Percentiles rank a stretch among this genome's conserved stretches.
These are phyloP conservation scores for Penicillium dipodomyicola DNA, from an alignment of 495 filamentous ascomycete species.

Conservation along the genomic window DNA sequence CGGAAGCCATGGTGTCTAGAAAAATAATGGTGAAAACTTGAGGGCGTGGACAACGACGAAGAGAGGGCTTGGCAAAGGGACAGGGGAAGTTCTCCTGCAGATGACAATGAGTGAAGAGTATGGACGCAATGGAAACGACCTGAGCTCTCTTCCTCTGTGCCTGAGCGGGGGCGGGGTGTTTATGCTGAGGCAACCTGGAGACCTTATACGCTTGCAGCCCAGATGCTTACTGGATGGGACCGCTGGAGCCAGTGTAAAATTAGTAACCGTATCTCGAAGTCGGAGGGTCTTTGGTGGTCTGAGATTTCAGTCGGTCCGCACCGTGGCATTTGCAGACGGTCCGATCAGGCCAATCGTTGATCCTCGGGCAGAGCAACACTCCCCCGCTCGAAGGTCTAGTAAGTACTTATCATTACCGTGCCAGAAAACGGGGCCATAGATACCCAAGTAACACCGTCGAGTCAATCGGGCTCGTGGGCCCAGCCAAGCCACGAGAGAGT, in stretches of 20 bases:
- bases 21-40: background rate
- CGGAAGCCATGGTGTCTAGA: background rate
- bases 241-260: background rate
- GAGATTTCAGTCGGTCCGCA: background rate
- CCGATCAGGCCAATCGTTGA: background rate
- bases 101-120: background rate
- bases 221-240: background rate
- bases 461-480: background rate
- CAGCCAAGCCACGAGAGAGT: background rate
- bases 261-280: background rate
- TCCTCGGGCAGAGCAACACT: background rate
- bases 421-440: background rate
- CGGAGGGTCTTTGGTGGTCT: background rate
- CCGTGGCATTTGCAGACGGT: background rate
- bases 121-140: background rate
- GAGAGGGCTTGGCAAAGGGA: background rate
- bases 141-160: background rate
- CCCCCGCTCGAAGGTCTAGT: background rate
- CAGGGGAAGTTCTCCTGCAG: background rate
- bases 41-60: background rate
- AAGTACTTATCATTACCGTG: background rate
- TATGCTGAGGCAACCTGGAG: background rate
- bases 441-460: background rate
- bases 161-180: background rate
- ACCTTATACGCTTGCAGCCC: background rate